Evolutionary conservation across 169 alveolate genomes (phyloP), one percentile per base, ranked within the genome.

Genomic region (Cryptosporidium tyzzeri): DNA sequence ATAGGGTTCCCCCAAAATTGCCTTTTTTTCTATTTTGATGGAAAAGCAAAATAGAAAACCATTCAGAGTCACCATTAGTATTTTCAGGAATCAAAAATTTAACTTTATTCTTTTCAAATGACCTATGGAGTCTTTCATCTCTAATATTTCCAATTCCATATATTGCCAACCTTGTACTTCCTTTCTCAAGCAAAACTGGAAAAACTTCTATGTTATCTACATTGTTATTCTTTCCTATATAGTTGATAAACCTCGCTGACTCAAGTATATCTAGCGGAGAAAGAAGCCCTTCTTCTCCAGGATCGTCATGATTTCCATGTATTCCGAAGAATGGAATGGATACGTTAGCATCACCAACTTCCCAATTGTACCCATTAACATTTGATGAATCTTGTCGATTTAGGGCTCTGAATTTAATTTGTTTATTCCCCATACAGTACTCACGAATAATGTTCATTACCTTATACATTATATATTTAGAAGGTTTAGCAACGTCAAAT

Each of bases 141-240:
- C 97, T 97, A 85, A 97, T 95, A 94, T 97, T 94, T 0, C 99
- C 99, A 14, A 98, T 92, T 0, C 99, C 99, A 94, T 97, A 98
- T 1, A 98, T 93, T n/a, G 99, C 99, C n/a, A 96, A 84, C 92
- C 94, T 94, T 29, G 97, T 97, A n/a, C 92, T 75, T 3, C 96
- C 97, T 91, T 97, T 97, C 23, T 91, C 87, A 62, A 97, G 89
- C 48, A 96, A 89, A 7, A 97, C 93, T 10, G 99, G 99, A 18
- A 92, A 93, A 4, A 97, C 92, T 62, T 93, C 96, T 33, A 97
- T 93, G 45, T 93, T 91, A 44, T 96, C 96, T 48, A 95, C 86
- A 86, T 93, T 94, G 41, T 86, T 92, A 23, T 91, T 95, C 71
- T 96, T 96, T 3, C 99, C 99, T 44, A 98, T 95, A 91, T 97